These are phyloP conservation scores for Backusella morwellensis DNA, from an alignment of 192 early-diverging fungal genomes.

Conservation along the genomic window DNA sequence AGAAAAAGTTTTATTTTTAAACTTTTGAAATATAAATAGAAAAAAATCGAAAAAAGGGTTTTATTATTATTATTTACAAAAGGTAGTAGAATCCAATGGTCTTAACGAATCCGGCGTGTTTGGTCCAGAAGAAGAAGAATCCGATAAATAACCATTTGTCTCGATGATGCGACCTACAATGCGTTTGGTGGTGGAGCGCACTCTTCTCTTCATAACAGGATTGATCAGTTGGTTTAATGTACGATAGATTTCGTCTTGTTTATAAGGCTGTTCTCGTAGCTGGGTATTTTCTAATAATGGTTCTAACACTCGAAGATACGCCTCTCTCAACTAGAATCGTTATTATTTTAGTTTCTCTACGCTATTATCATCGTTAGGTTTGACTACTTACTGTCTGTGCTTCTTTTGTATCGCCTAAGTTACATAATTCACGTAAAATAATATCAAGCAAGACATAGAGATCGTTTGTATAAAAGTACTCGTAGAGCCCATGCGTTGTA, in stretches of 20 bases:
- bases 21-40: background rate
- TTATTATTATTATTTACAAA: background rate
- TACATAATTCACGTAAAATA: slow-evolving; percentile 75
- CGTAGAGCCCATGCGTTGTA: slow-evolving; percentile 51
- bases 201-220: slow-evolving; percentile 26
- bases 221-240: slow-evolving; percentile 42
- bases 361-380: background rate
- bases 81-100: background rate
- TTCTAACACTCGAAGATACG: slow-evolving; percentile 66
- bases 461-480: slow-evolving; percentile 94
- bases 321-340: slow-evolving; percentile 51
- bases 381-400: slow-evolving; percentile 19
- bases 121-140: background rate
- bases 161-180: slow-evolving; percentile 46
- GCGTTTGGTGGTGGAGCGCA: slow-evolving; percentile 42
- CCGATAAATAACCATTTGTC: slow-evolving; percentile 10
- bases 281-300: slow-evolving; percentile 68
- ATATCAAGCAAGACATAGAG: slow-evolving; percentile 86
- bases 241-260: slow-evolving; percentile 46
- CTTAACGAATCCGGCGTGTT: background rate
- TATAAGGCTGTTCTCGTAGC: slow-evolving; percentile 42
- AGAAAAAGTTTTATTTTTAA: background rate
- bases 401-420: slow-evolving; percentile 47
- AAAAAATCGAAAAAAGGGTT: background rate
- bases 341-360: background rate